Percentiles rank a stretch among this genome's conserved stretches.
These are phyloP conservation scores for Cordyceps pruinosa DNA, from an alignment of 2,329 filamentous ascomycete species.

Conservation along the genomic window DNA sequence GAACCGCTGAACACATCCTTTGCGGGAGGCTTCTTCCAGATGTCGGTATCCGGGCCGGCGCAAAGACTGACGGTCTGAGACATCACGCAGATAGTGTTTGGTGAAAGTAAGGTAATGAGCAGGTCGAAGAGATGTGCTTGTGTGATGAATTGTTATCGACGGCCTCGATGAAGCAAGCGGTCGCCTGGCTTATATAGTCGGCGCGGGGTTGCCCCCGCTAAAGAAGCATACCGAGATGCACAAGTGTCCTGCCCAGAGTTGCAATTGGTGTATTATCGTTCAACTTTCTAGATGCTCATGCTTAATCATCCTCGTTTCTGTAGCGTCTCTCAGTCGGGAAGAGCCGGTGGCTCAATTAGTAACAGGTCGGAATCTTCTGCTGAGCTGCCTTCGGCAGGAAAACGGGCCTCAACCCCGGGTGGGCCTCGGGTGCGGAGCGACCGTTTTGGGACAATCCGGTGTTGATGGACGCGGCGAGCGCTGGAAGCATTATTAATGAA, in stretches of 20 bases:
- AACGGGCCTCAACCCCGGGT: constrained; percentile 1
- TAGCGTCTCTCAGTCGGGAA: not conserved
- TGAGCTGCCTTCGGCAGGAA: not conserved
- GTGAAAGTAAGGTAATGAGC: not conserved
- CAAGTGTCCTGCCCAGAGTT: not conserved
- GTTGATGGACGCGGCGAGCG: not conserved
- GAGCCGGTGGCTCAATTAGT: not conserved
- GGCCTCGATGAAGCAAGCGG: not conserved
- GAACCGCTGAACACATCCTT: constrained; percentile 57
- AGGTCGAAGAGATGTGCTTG: not conserved
- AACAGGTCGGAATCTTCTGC: not conserved
- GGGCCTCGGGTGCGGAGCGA: not conserved
- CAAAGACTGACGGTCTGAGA: constrained; percentile 41
- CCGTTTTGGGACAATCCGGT: constrained; percentile 6
- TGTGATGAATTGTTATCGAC: not conserved
- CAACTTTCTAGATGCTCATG: not conserved
- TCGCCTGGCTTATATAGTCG: constrained; percentile 9
- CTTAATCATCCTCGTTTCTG: not conserved
- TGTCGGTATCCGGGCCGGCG: constrained; percentile 57
- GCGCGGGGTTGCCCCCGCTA: constrained; percentile 6
- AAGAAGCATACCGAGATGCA: not conserved
- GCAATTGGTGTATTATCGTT: not conserved
- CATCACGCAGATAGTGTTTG: not conserved
- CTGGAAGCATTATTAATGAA: not conserved
- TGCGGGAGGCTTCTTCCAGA: constrained; percentile 70